Conservation (phyloP, 768 basidiomycete species). For the Agrocybe praecox region DNA sequence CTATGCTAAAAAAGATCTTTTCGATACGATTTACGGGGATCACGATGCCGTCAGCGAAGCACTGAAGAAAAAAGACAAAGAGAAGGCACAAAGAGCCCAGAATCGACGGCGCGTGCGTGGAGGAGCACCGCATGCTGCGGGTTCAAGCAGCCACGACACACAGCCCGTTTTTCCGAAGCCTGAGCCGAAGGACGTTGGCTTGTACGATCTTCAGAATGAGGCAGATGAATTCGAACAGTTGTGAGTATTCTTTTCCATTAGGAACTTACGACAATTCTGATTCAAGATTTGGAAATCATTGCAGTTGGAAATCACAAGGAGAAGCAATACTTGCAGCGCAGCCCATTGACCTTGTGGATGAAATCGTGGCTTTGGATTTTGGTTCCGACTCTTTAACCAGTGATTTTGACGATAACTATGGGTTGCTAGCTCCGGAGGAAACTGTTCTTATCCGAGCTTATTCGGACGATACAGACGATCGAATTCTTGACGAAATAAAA, state of each 20-base stretch:
- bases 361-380: constrained; percentile 18
- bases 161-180: constrained; percentile 14
- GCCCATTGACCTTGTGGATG: constrained; percentile 25
- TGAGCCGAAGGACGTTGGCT: constrained; percentile 22
- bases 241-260: constrained; percentile 38
- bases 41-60: constrained; percentile 65
- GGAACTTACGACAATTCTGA: not conserved
- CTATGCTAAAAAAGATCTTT: constrained; percentile 19
- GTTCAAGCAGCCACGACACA: constrained; percentile 15
- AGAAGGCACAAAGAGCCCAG: constrained; percentile 56
- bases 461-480: constrained; percentile 91
- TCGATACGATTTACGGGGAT: constrained; percentile 25
- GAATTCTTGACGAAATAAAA: constrained; percentile 80
- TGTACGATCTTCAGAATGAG: constrained; percentile 44
- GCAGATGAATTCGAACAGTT: constrained; percentile 58
- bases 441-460: constrained; percentile 87
- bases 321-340: constrained; percentile 16
- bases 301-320: constrained; percentile 38
- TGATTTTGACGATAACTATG: constrained; percentile 58
- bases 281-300: not conserved
- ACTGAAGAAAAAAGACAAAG: constrained; percentile 74
- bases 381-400: constrained; percentile 12
- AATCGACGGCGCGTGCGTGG: constrained; percentile 79
- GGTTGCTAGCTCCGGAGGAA: constrained; percentile 75
- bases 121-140: constrained; percentile 48